Base-by-base conservation (phyloP, 345 rosid genomes). In the Cardamine chenopodiifolia region DNA sequence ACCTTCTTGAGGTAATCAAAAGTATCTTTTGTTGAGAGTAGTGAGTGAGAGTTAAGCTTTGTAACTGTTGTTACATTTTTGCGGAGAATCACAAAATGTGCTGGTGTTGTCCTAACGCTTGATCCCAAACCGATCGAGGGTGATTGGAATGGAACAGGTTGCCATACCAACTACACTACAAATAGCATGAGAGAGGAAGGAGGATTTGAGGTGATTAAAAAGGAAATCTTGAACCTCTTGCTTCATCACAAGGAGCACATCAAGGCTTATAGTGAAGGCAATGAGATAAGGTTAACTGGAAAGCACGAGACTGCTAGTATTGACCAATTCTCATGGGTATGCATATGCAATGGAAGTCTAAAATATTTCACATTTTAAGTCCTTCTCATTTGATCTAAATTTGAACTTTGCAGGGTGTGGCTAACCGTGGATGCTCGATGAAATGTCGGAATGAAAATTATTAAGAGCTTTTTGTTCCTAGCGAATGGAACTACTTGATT, bases 121-220 rank as follows among this genome's bases (percentile, higher is more conserved):
- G 99, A 95, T 78, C 99, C 97, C 23, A 95, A 95, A 70, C 97
- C 97, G 8, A 95, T 91, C 1, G 90, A 90, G 79, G 99, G 99
- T 65, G 99, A 95, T 73, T 91, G 97, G 99, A 95, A 95, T 25
- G 99, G 99, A 72, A 97, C 99, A 47, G 99, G 99, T 73, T 95
- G 97, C 80, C 99, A 94, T 83, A 91, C 97, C 77, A 95, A 92
- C 52, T 95, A 78, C 87, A 94, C 97, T 80, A 95, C 99, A 8
- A 92, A 91, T 88, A 86, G 86, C 75, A 95, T 84, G 97, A 87
- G 99, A 76, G 99, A 95, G 34, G 97, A 90, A 3, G 97, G 97
- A 66, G 99, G 99, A 44, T 92, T 22, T 61, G 96, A 95, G 72
- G 90, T 75, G 18, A 92, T 95, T 17, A 95, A 95, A 82, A 90